Evolutionary conservation across 2,329 filamentous ascomycete species (phyloP).

Genomic region (Periconia digitata): DNA sequence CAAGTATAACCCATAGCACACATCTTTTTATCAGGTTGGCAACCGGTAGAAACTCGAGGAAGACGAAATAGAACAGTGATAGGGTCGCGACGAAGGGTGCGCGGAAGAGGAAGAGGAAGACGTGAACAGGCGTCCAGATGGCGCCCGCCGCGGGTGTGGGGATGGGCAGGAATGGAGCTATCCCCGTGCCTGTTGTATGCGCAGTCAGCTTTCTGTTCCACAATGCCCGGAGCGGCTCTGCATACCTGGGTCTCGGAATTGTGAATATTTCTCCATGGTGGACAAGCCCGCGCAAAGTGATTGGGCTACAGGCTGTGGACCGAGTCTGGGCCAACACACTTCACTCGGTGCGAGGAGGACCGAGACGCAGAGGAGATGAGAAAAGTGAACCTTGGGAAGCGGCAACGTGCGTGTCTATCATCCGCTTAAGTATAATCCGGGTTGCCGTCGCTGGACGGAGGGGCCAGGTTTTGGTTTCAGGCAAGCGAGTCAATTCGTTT

Average conservation of each 20-base stretch:
- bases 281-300: not conserved
- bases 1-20: constrained; percentile 83
- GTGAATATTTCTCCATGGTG: constrained; percentile 89
- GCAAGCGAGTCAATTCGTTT: constrained; percentile 8
- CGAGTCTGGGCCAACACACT: not conserved
- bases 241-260: constrained; percentile 85
- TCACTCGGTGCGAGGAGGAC: not conserved
- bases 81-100: constrained; percentile 75
- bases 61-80: constrained; percentile 70
- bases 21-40: constrained; percentile 73
- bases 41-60: constrained; percentile 81
- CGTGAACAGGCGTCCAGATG: constrained; percentile 64
- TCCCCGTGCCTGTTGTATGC: constrained; percentile 76
- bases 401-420: too few relatives aligned
- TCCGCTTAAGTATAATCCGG: not conserved
- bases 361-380: not conserved
- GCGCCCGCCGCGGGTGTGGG: constrained; percentile 63
- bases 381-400: not conserved
- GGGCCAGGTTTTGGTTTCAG: not conserved
- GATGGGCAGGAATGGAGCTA: constrained; percentile 91
- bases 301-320: not conserved
- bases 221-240: not conserved
- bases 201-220: constrained; percentile 13
- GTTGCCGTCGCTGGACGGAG: not conserved
- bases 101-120: constrained; percentile 77